Conservation (phyloP, 345 rosid species). For the Euclidium syriacum region DNA sequence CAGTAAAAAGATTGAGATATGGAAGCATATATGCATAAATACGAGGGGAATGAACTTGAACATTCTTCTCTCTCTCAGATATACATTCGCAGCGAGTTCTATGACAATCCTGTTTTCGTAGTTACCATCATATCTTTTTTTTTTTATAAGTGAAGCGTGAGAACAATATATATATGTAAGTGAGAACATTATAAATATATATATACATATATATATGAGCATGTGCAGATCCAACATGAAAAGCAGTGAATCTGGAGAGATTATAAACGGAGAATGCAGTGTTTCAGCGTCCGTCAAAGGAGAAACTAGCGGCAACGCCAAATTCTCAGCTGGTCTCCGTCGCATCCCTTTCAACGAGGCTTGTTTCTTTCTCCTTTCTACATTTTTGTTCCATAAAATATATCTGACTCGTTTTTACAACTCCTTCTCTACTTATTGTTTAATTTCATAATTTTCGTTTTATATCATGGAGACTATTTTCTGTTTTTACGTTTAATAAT, state of each 20-base stretch:
- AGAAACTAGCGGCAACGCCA: slow-evolving; percentile 19
- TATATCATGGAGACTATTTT: background rate
- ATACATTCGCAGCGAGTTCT: background rate
- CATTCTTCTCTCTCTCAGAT: slow-evolving; percentile 24
- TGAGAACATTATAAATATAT: no score
- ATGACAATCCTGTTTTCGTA: slow-evolving; percentile 4
- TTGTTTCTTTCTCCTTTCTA: background rate
- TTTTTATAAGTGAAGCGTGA: slow-evolving; percentile 17
- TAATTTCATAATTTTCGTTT: background rate
- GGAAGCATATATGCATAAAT: slow-evolving; percentile 16
- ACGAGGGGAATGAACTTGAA: slow-evolving; percentile 5
- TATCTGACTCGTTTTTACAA: background rate
- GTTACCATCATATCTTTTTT: slow-evolving; percentile 9
- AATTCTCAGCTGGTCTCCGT: slow-evolving; percentile 24
- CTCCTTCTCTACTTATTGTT: background rate
- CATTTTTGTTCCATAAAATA: background rate
- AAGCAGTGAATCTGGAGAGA: slow-evolving; percentile 24
- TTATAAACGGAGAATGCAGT: slow-evolving; percentile 22
- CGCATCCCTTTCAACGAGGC: slow-evolving; percentile 33
- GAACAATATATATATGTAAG: no score
- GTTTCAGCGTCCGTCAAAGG: slow-evolving; percentile 25
- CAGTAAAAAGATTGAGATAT: slow-evolving; percentile 1
- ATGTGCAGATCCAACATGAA: slow-evolving; percentile 24
- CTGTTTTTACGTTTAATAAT: background rate
- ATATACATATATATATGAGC: slow-evolving; percentile 8